phyloP scores from a whole-genome alignment of 2,329 filamentous ascomycete species.

The Phaeosphaeriaceae sp. region DNA sequence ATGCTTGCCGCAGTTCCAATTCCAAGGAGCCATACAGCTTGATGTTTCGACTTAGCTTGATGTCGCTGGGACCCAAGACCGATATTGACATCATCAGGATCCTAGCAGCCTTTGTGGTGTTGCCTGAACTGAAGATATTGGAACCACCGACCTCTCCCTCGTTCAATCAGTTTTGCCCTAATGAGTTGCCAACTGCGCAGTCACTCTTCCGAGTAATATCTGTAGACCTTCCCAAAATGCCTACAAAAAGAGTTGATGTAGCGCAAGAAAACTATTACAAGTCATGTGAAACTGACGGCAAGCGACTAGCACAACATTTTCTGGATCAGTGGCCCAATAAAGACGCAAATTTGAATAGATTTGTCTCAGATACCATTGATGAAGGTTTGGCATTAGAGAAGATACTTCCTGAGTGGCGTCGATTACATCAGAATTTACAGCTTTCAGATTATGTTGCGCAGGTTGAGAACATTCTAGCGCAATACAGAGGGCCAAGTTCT shows the following conservation, averaged over 20 bases:
- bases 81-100: constrained; percentile 47
- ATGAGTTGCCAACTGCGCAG: no score
- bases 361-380: constrained; percentile 16
- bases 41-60: constrained; percentile 52
- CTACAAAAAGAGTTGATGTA: no score
- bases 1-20: constrained; percentile 38
- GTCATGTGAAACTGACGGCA: constrained; percentile 40
- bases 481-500: no score
- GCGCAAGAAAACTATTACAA: background rate
- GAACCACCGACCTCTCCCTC: no score
- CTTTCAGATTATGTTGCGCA: constrained; percentile 52
- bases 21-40: constrained; percentile 40
- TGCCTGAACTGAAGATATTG: no score
- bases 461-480: constrained; percentile 50
- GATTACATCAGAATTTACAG: constrained; percentile 54
- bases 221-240: no score
- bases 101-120: no score
- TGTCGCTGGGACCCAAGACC: constrained; percentile 48
- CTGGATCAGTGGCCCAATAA: constrained; percentile 43
- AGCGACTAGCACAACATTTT: constrained; percentile 48
- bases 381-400: constrained; percentile 41
- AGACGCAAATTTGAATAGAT: constrained; percentile 36
- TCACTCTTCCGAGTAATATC: no score
- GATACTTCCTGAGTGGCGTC: constrained; percentile 56
- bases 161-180: no score